phyloP scores from a whole-genome alignment of 129 eudicot species.

The Lactuca sativa region DNA sequence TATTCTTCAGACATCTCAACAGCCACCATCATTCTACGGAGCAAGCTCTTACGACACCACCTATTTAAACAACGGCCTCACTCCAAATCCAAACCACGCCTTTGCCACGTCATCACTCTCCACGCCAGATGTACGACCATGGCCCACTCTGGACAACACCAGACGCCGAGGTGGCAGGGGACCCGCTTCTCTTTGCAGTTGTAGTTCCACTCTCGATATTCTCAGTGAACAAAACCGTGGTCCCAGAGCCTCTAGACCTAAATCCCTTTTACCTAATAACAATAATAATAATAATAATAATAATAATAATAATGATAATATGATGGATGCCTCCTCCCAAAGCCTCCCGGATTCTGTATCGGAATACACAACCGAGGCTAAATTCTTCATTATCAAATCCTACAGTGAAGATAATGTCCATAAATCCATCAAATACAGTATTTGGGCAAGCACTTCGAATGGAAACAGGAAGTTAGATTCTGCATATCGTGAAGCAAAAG shows the following conservation, averaged over 20 bases:
- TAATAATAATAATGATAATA: too few species aligned
- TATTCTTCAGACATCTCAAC: slow-evolving; percentile 31
- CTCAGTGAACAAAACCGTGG: slow-evolving; percentile 44
- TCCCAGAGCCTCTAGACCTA: slow-evolving; percentile 39
- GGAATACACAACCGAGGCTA: slow-evolving; percentile 23
- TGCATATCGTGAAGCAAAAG: slow-evolving; percentile 69
- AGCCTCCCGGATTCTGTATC: slow-evolving; percentile 23
- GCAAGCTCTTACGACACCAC: slow-evolving; percentile 22
- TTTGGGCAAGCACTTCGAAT: slow-evolving; percentile 81
- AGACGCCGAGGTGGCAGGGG: slow-evolving; percentile 24
- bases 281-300: too few species aligned
- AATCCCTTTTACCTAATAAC: slow-evolving; percentile 18
- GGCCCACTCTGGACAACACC: slow-evolving; percentile 26
- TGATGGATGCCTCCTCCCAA: too few species aligned
- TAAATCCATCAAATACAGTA: slow-evolving; percentile 63
- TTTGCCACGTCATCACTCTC: slow-evolving; percentile 13
- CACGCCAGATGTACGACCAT: slow-evolving; percentile 13
- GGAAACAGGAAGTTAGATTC: slow-evolving; percentile 74
- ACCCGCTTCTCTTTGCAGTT: slow-evolving; percentile 23
- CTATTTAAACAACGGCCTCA: slow-evolving; percentile 11
- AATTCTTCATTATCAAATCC: slow-evolving; percentile 32
- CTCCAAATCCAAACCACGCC: slow-evolving; percentile 15
- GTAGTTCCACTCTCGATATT: slow-evolving; percentile 32
- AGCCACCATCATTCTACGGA: slow-evolving; percentile 23
- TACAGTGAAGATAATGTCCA: slow-evolving; percentile 40